Base-by-base conservation (phyloP, 148 eudicot genomes). In the Talinum fruticosum region DNA sequence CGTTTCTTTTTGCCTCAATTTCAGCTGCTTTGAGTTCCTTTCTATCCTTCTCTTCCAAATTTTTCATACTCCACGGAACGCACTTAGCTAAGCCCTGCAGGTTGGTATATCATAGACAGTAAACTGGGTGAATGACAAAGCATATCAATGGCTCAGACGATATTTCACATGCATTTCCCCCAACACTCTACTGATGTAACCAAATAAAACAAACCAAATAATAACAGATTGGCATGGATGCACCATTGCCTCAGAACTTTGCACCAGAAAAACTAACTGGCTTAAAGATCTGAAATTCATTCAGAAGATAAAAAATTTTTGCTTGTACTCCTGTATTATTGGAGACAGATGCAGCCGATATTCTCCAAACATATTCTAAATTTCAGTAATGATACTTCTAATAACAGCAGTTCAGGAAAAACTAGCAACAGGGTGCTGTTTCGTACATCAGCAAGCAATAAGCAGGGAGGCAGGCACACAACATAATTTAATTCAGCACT, bases 31-130 rank as follows among this genome's bases (percentile, higher is more conserved):
- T 93, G 76, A 96, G 77, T 72, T 72, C 84, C 73, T 83, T 73
- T 81, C 82, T 91, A 59, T 87, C 92, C 59, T 90, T 92, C 28
- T 85, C 90, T 82, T 96, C 99, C 89, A 96, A 65, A 85, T 85
- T 32, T 77, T 81, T 93, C 78, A 96, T 97, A 81, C 99, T 96
- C 99, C 98, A 91, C 51, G 93, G 97, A 73, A 91, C 97, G 86
- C 85, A 93, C 83, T 91, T 93, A 74, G 97, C 99, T 76, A 88
- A 88, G 49, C 99, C 99, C 99, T 96, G 69, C 29, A 84, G 53
- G 64, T 15, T 72, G 10, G 32, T 21, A 66, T 1, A 32, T 41
- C 32, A 66, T 1, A 64, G n/a, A 15, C 14, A 26, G 45, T 78
- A 29, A 37, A 24, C 1, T 10, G 10, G 66, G 36, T 35, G 30